These are phyloP conservation scores for Ustilago loliicola DNA, from an alignment of 1,284 basidiomycete genomes.

Conservation along the genomic window DNA sequence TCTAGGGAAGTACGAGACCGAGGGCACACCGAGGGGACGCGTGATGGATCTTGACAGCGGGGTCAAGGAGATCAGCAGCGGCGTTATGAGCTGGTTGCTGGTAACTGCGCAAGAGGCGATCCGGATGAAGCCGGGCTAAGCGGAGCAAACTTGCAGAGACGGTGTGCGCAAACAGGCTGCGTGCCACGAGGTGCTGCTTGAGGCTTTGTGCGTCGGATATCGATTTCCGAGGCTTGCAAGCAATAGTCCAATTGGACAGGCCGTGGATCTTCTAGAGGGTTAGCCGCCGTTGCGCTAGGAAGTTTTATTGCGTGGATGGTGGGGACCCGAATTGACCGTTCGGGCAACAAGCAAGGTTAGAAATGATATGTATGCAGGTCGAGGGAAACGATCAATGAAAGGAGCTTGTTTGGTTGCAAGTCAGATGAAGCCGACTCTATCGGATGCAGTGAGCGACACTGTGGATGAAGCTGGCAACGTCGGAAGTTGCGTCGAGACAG, in stretches of 20 bases:
- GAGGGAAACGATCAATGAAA: constrained; percentile 30
- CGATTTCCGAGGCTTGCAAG: constrained; percentile 24
- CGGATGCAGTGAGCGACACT: constrained; percentile 15
- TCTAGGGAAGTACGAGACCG: constrained; percentile 17
- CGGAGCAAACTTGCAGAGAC: not conserved
- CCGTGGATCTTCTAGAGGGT: constrained; percentile 8
- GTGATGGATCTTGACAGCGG: constrained; percentile 8
- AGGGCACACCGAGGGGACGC: constrained; percentile 14
- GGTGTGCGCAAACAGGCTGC: constrained; percentile 9
- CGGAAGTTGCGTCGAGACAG: constrained; percentile 38
- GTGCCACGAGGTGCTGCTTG: constrained; percentile 8
- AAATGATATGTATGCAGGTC: constrained; percentile 40
- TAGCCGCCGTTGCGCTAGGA: constrained; percentile 37
- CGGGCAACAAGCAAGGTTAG: constrained; percentile 49
- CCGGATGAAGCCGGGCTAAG: constrained; percentile 21
- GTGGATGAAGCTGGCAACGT: constrained; percentile 12
- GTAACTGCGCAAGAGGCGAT: constrained; percentile 13
- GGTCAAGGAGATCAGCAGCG: constrained; percentile 19
- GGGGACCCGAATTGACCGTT: constrained; percentile 38
- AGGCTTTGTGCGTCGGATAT: constrained; percentile 17
- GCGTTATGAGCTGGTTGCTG: constrained; percentile 23
- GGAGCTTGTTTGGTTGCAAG: constrained; percentile 9
- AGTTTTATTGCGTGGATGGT: constrained; percentile 25
- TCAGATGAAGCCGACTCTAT: constrained; percentile 31
- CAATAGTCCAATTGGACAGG: not conserved